Base-by-base conservation (phyloP, 2,329 filamentous ascomycete genomes). In the Aspergillus pseudoglaucus region DNA sequence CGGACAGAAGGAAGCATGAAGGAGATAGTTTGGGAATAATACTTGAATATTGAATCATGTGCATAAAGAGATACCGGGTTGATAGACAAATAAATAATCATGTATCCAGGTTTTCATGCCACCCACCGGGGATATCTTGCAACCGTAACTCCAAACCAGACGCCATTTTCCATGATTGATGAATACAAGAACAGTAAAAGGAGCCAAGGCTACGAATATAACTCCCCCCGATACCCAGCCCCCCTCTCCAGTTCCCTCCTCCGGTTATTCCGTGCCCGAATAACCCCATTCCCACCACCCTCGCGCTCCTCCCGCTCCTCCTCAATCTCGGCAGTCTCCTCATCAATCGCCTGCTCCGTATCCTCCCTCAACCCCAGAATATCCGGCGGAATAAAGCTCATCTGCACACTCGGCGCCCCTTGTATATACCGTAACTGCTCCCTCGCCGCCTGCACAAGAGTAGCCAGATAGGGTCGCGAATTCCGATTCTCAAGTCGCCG, bases 401-500 rank as follows among this genome's bases (percentile, higher is more conserved):
- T 86, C 66, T 95, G 89, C 23, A 95, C 88, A 59, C 89, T 95
- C 0, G 93, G 93, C 6, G 89, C 88, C 33, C 83, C 80, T 60
- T 87, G 78, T 45, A 97, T 83, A 63, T 95, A 96, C 22, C 88
- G 79, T 54, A 98, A 70, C 69, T 97, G 90, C 66, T 95, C 88
- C 39, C 83, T 81, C 39, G 95, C 84, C 50, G 88, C 83, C 62
- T 85, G 78, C 3, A 94, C 78, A 39, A 95, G 84, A 30, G 85
- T 83, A 42, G 84, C 76, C 15, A 95, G 74, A 51, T 88, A 86
- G 60, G 90, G 85, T 44, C 80, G 76, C 5, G 87, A 79, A 60
- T 95, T 94, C 59, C 85, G 82, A 64, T 96, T 96, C 61, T 84
- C 82, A 48, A 82, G 78, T 38, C 77, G 76, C 33, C 72, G 69